Base-by-base conservation (phyloP, 257 asterid genomes). In the Rehmannia glutinosa region DNA sequence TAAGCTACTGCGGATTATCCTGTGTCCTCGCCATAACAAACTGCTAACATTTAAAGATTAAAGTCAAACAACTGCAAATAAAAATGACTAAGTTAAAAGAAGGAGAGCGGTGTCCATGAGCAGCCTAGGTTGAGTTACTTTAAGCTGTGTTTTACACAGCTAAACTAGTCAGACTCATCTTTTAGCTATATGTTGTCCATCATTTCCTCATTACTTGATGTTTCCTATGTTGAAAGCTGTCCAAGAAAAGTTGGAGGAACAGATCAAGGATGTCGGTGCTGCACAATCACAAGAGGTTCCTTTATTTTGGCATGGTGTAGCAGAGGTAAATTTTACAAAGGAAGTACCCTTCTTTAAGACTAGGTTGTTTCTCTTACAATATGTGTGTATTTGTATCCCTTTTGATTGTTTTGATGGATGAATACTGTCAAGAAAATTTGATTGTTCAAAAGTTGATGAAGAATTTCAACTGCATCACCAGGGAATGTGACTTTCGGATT, bases 301-400 rank as follows among this genome's bases (percentile, higher is more conserved):
- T 21, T 61, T 94, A 39, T 67, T 76, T 64, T 94, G 99, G 99
- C 74, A 51, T 71, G 99, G 96, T 63, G 74, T 94, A 75, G 99
- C 97, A 41, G 99, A 94, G 95, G 99, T 94, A 78, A 83, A 80
- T 67, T 60, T 11, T 11, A 55, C 6, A 8, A 52, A 15, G 11
- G 41, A 8, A 67, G 43, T 17, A 30, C 15, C 49, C 41, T 39
- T 27, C 24, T 49, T 9, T 45, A 16, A 38, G 17, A 39, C 10
- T 61, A 46, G 45, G 45, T 17, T 52, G 20, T 25, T 54, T 45
- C 21, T 58, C 27, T 8, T 42, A 15, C 50, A 52, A 15, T 41
- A 28, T 6, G 25, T 39, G 16, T 15, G 19, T 41, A 53, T 10
- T 19, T 68, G 23, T 50, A 36, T 24, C 61, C 24, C n/a, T 51